Evolutionary conservation across 2,329 filamentous ascomycete genomes (phyloP), one percentile per base, ranked within the genome.

Genomic region (Bipolaris oryzae): DNA sequence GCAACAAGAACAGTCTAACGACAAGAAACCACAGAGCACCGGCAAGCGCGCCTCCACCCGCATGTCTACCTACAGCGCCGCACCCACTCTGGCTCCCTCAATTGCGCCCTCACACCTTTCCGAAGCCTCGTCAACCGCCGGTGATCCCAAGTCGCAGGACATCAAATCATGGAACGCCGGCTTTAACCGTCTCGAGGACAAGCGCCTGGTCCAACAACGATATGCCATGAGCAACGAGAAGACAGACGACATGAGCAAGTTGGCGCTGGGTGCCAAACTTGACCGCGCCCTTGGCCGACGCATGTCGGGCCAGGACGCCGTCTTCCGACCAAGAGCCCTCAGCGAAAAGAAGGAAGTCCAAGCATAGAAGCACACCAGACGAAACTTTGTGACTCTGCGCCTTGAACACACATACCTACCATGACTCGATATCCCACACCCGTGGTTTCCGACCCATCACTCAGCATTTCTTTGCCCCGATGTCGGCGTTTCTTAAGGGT

Each of bases 181-280:
- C 57, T 86, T 96, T 62, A 88, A 92, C 70, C 90, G 92, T 71
- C 90, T 97, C 79, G 91, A 96, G 77, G 95, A 96, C 82, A 92
- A 91, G 78, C 90, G 89, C 46, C 87, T 96, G 25, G 81, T 86
- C 67, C 86, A 89, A 69, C 93, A 97, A 80, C 89, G 93, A 67
- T 93, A 93, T 72, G 82, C 87, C 54, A 86, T 93, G 62, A 89
- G 83, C 74, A 86, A 89, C 61, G 87, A 94, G 77, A 96, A 96
- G 83, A 86, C 84, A 18, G 90, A 91, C 70, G 88, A 89, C 74
- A 82, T 96, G 77, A 88, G 87, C 80, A 96, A 96, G 80, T 84
- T 96, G 56, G 92, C 92, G 35, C 85, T 96, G 50, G 90, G 92
- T 45, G 92, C 92, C 58, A 96, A 96, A 80, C 85, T 96, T 38